A percentile compares a stretch with the other conserved stretches of the same genome.
Evolutionary conservation across 1,139 yeast species (phyloP).

Genomic region (Entelexis sorbosivorans): DNA sequence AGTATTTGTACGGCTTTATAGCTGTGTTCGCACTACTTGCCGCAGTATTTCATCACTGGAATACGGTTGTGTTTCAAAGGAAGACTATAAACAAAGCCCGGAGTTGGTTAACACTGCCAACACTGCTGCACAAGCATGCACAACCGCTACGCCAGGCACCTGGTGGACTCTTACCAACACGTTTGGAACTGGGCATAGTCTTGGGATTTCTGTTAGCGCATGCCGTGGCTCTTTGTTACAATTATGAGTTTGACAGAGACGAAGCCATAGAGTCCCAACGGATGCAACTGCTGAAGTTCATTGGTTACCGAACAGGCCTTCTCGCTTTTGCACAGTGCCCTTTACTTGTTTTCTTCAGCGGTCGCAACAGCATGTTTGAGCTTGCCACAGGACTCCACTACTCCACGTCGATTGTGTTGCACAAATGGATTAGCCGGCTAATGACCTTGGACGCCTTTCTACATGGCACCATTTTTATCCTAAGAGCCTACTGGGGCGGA

Average conservation of each 20-base stretch:
- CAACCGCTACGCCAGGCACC: not conserved
- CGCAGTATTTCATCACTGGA: not conserved
- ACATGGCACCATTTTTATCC: conserved; percentile 23
- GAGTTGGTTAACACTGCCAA: conserved; percentile 3
- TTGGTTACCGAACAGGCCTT: conserved; percentile 7
- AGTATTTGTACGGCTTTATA: conserved; percentile 5
- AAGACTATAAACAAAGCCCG: not conserved
- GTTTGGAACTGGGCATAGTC: conserved; percentile 2
- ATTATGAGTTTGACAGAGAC: not conserved
- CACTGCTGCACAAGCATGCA: conserved; percentile 4
- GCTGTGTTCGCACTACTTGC: not conserved
- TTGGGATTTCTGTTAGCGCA: conserved; percentile 7
- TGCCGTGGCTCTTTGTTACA: not conserved
- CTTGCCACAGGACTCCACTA: conserved; percentile 49
- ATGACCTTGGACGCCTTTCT: conserved; percentile 36
- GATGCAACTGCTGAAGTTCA: not conserved
- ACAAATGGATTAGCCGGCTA: conserved; percentile 48
- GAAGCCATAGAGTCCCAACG: not conserved
- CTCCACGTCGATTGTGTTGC: conserved; percentile 49
- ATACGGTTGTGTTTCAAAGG: not conserved
- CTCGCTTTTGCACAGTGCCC: conserved; percentile 31
- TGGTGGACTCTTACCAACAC: conserved; percentile 10
- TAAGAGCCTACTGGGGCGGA: conserved; percentile 28
- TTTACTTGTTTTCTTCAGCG: conserved; percentile 44
- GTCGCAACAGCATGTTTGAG: conserved; percentile 48